These are phyloP conservation scores for Skeletonema menzelii DNA, from an alignment of 108 stramenopile genomes.

Conservation along the genomic window DNA sequence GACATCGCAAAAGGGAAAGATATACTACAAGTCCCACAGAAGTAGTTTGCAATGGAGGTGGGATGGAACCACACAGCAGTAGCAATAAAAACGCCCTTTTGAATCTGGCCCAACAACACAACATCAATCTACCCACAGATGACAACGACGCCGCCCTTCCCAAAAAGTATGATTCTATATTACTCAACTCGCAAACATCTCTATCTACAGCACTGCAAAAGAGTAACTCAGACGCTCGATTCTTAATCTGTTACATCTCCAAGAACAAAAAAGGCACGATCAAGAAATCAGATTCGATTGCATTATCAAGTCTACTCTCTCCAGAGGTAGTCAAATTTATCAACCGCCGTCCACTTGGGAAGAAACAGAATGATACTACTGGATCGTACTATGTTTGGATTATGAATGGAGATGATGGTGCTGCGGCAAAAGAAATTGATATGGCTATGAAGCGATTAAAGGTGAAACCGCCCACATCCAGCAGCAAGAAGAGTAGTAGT, in stretches of 20 bases:
- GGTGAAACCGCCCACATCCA: conserved; percentile 34
- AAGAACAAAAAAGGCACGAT: conserved; percentile 25
- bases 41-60: conserved; percentile 14
- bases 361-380: conserved; percentile 32
- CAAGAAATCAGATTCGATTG: conserved; percentile 26
- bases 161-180: conserved; percentile 20
- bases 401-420: conserved; percentile 33
- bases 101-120: background rate
- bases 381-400: conserved; percentile 76
- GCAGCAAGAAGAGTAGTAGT: conserved; percentile 27
- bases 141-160: background rate
- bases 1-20: background rate
- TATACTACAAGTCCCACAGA: background rate
- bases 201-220: conserved; percentile 57
- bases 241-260: conserved; percentile 72
- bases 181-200: conserved; percentile 21
- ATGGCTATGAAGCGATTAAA: conserved; percentile 68
- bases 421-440: conserved; percentile 39
- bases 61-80: conserved; percentile 1
- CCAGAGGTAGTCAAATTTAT: conserved; percentile 51
- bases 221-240: conserved; percentile 61
- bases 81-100: background rate
- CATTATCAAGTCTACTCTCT: conserved; percentile 60
- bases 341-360: conserved; percentile 49
- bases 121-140: conserved; percentile 5